Percentiles rank a stretch among this genome's conserved stretches.
Conservation (phyloP, 306 rosid genomes). For the Lathyrus oleraceus region DNA sequence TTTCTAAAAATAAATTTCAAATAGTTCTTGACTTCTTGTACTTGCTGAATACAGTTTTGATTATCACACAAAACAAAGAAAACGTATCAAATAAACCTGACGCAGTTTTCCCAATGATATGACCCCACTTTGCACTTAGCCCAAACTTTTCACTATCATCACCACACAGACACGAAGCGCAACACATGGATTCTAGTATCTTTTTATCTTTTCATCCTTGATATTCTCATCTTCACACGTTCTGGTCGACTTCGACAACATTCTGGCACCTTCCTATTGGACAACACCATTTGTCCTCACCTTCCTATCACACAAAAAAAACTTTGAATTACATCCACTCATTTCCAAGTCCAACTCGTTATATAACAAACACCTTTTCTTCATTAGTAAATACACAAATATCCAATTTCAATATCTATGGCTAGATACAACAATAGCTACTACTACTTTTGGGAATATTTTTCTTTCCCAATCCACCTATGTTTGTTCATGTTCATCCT, state of each 20-base stretch:
- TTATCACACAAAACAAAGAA: no score
- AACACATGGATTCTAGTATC: not conserved
- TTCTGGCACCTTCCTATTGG: slow-evolving; percentile 44
- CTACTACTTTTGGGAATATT: slow-evolving; percentile 52
- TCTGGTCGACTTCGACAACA: slow-evolving; percentile 39
- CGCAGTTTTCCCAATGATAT: slow-evolving; percentile 33
- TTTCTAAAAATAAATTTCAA: no score
- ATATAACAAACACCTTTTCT: slow-evolving; percentile 26
- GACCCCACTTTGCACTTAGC: slow-evolving; percentile 24
- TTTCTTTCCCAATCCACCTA: slow-evolving; percentile 64
- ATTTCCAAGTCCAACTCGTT: slow-evolving; percentile 8
- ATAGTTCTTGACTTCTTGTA: no score
- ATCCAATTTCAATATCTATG: no score
- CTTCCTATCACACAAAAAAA: slow-evolving; percentile 6
- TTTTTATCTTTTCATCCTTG: slow-evolving; percentile 23
- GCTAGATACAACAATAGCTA: slow-evolving; percentile 42
- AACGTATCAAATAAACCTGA: slow-evolving; percentile 14
- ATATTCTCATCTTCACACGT: slow-evolving; percentile 38
- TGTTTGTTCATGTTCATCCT: slow-evolving; percentile 54
- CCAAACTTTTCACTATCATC: not conserved
- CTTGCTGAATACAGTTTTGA: no score
- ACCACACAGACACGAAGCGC: not conserved
- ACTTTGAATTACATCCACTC: not conserved
- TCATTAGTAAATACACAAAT: not conserved
- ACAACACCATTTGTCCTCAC: not conserved